Evolutionary conservation across 768 basidiomycete genomes (phyloP).

Genomic region (Tricholoma hemisulphureum): DNA sequence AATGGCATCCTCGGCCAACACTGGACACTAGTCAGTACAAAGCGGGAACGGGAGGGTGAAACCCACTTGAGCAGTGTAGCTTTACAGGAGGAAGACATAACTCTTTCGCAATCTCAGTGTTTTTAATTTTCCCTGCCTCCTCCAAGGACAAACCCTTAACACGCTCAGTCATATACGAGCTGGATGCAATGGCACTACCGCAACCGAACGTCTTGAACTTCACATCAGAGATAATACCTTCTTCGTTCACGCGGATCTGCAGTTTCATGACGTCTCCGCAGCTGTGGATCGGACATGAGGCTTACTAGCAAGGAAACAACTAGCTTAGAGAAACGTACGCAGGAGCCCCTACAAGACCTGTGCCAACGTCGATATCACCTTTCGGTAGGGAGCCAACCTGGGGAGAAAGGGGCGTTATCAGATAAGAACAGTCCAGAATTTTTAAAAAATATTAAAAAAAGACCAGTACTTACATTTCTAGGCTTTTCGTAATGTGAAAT

Average conservation of each 20-base stretch:
- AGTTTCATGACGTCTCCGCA: constrained; percentile 99
- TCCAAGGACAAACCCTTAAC: constrained; percentile 93
- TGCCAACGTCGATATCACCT: constrained; percentile 87
- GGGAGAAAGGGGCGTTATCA: constrained; percentile 47
- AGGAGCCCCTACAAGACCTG: constrained; percentile 96
- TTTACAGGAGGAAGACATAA: constrained; percentile 94
- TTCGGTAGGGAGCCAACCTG: constrained; percentile 97
- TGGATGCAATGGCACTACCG: constrained; percentile 96
- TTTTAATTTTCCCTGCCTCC: constrained; percentile 94
- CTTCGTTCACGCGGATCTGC: constrained; percentile 94
- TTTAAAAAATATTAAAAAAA: no score
- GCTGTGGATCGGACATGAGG: constrained; percentile 37
- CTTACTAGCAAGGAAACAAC: constrained; percentile 28
- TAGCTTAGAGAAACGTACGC: constrained; percentile 57
- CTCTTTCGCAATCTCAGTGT: constrained; percentile 99
- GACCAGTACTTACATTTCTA: constrained; percentile 74
- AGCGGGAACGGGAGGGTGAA: not conserved
- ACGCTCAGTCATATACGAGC: constrained; percentile 98
- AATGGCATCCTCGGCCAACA: constrained; percentile 98
- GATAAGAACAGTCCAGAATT: constrained; percentile 45
- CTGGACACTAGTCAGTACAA: constrained; percentile 34
- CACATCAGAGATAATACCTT: constrained; percentile 95
- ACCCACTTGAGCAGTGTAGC: constrained; percentile 88
- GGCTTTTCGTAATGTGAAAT: constrained; percentile 97
- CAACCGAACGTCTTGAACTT: constrained; percentile 99